phyloP scores from a whole-genome alignment of 2,329 filamentous ascomycete species.

The Ceratocystis albifundus region DNA sequence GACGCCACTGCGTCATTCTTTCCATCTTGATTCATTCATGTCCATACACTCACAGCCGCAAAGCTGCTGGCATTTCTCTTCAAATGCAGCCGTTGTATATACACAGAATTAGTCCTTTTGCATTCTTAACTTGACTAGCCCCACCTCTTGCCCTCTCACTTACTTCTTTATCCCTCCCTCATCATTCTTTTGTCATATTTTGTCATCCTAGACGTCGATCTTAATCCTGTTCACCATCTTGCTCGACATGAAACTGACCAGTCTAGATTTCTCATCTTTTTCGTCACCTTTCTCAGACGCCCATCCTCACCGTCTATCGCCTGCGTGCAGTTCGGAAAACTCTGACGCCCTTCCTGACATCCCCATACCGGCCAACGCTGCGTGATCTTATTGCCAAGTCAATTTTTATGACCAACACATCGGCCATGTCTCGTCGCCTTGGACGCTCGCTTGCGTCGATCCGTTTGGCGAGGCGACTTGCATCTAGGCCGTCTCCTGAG shows the following conservation, averaged over 20 bases:
- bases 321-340: slow-evolving; percentile 44
- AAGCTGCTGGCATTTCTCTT: too few species aligned
- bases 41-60: too few species aligned
- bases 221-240: background rate
- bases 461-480: slow-evolving; percentile 50
- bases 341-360: slow-evolving; percentile 45
- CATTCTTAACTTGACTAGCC: background rate
- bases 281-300: slow-evolving; percentile 49
- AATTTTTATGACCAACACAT: slow-evolving; percentile 57
- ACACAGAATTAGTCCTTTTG: too few species aligned
- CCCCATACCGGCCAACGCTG: slow-evolving; percentile 47
- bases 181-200: background rate
- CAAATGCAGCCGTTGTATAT: too few species aligned
- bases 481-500: slow-evolving; percentile 47
- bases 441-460: slow-evolving; percentile 54
- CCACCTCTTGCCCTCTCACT: background rate
- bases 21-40: too few species aligned
- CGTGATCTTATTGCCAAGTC: slow-evolving; percentile 50
- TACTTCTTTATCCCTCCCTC: background rate
- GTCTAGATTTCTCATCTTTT: slow-evolving; percentile 50
- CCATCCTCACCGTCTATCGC: slow-evolving; percentile 53
- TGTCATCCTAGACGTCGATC: background rate
- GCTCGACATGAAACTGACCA: background rate
- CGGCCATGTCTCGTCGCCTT: slow-evolving; percentile 51
- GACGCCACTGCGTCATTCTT: background rate